These are phyloP conservation scores for Starmerella floris DNA, from an alignment of 805 yeast species.

Conservation along the genomic window DNA sequence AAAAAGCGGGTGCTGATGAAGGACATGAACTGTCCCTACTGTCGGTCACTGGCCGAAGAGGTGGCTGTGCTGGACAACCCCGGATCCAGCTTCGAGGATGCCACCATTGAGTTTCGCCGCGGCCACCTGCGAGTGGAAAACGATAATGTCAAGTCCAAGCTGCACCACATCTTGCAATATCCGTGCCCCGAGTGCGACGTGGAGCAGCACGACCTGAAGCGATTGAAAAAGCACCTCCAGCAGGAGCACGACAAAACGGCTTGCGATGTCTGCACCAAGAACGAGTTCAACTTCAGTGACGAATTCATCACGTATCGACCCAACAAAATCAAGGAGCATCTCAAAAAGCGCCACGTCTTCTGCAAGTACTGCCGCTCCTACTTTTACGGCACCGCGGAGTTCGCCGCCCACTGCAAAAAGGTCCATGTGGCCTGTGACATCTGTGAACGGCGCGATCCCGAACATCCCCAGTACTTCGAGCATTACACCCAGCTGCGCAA, in stretches of 20 bases:
- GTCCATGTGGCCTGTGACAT: slow-evolving; percentile 80
- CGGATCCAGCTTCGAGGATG: slow-evolving; percentile 29
- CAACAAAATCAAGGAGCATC: slow-evolving; percentile 56
- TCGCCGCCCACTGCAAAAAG: slow-evolving; percentile 67
- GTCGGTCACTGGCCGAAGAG: slow-evolving; percentile 55
- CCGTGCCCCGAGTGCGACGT: slow-evolving; percentile 26
- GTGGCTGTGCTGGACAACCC: slow-evolving; percentile 40
- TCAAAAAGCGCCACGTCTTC: slow-evolving; percentile 50
- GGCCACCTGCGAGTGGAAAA: slow-evolving; percentile 10
- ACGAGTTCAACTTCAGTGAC: slow-evolving; percentile 60
- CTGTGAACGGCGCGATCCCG: slow-evolving; percentile 52
- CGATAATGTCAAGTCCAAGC: slow-evolving; percentile 32
- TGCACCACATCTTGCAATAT: slow-evolving; percentile 40
- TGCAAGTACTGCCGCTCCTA: slow-evolving; percentile 68
- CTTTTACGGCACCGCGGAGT: slow-evolving; percentile 81
- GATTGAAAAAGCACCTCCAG: slow-evolving; percentile 51
- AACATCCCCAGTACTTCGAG: slow-evolving; percentile 57
- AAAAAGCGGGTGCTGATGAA: slow-evolving; percentile 70
- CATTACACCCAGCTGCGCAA: slow-evolving; percentile 60
- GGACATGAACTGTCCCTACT: slow-evolving; percentile 64
- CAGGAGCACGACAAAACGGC: slow-evolving; percentile 45
- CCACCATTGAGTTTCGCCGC: slow-evolving; percentile 22
- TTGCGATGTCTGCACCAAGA: slow-evolving; percentile 67
- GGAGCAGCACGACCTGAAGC: slow-evolving; percentile 35
- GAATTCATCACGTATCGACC: slow-evolving; percentile 54